Base-by-base conservation (phyloP, 306 rosid genomes). In the Abrus pulchellus region DNA sequence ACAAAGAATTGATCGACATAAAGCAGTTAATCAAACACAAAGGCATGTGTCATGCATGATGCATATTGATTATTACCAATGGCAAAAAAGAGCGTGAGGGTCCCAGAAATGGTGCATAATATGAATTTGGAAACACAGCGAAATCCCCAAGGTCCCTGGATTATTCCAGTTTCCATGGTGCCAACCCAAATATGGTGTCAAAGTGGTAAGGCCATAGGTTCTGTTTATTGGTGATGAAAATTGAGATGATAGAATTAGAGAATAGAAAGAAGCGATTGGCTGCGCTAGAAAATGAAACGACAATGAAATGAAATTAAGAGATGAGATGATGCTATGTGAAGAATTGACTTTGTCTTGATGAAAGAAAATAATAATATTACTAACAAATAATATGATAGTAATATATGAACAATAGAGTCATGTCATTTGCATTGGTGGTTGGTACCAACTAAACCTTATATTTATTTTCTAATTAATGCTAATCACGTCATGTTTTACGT, bases 71-170 rank as follows among this genome's bases (percentile, higher is more conserved):
- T 81, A 90, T 13, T 81, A 90, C 91, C 89, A 40, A 82, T 4
- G 55, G 93, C 90, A 64, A 87, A 84, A 54, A 79, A 82, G 3
- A 67, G 76, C 0, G 80, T 75, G 59, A 90, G 90, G 56, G 82
- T 83, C 61, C 78, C 82, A 75, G 81, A 90, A 43, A 88, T 50
- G 60, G 85, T 84, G 74, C 78, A 75, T 7, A 82, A 40, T 60
- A 88, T 12, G 57, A 81, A 79, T 49, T 82, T 87, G 20, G 90
- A 76, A 0, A 86, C 38, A 69, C 33, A 74, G 32, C 79, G 86
- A 83, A 84, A 82, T 44, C 81, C 41, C 34, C 48, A 59, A 59
- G 53, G 74, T 43, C 60, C 68, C 74, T 82, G 65, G 53, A 79
- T 60, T 68, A 64, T 76, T 52, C 32, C 84, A 68, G 60, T 63